Conservation (phyloP, 2,329 filamentous ascomycete genomes). For the Xenoacremonium recifei region DNA sequence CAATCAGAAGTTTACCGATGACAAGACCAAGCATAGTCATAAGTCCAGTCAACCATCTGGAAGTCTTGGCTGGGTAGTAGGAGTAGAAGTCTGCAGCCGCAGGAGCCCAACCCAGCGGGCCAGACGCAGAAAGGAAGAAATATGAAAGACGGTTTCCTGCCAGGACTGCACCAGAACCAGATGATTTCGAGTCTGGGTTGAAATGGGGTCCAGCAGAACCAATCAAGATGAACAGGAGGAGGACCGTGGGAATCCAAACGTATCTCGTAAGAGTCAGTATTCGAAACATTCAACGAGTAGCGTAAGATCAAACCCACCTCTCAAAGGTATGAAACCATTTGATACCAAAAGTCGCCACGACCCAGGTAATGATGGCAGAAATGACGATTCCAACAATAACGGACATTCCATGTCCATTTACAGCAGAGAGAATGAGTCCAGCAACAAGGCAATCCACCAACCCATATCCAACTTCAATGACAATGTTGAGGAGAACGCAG, state of each 20-base stretch:
- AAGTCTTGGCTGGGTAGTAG: slow-evolving; percentile 66
- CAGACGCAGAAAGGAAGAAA: slow-evolving; percentile 65
- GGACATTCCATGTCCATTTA: slow-evolving; percentile 63
- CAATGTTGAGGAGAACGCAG: slow-evolving; percentile 35
- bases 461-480: slow-evolving; percentile 74
- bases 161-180: slow-evolving; percentile 58
- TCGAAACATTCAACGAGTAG: not conserved
- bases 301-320: slow-evolving; percentile 26
- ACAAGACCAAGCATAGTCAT: slow-evolving; percentile 69
- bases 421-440: slow-evolving; percentile 72
- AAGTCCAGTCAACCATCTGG: slow-evolving; percentile 62
- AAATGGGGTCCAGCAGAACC: slow-evolving; percentile 61
- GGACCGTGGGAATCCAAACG: slow-evolving; percentile 64
- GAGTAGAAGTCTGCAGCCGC: slow-evolving; percentile 79
- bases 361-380: slow-evolving; percentile 70
- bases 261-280: slow-evolving; percentile 22
- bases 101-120: slow-evolving; percentile 58
- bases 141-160: slow-evolving; percentile 61
- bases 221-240: slow-evolving; percentile 71
- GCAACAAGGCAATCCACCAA: slow-evolving; percentile 78
- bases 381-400: slow-evolving; percentile 74
- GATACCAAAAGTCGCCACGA: slow-evolving; percentile 62
- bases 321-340: slow-evolving; percentile 69
- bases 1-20: slow-evolving; percentile 60
- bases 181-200: slow-evolving; percentile 63